Conservation (phyloP, 257 asterid species). For the Euphrasia confusa region DNA sequence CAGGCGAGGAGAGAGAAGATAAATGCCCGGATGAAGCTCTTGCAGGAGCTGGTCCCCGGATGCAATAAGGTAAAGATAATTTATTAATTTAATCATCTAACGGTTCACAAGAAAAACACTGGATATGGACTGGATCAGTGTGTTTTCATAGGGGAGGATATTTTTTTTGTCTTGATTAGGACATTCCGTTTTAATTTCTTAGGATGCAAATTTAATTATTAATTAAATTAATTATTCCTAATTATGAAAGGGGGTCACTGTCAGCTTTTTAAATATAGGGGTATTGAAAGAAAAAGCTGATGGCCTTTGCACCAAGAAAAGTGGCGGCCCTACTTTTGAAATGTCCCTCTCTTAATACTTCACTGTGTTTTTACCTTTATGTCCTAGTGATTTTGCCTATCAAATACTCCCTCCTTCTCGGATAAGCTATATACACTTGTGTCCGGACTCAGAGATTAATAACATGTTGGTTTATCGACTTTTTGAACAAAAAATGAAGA, state of each 20-base stretch:
- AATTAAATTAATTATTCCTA: constrained; percentile 16
- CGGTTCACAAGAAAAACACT: too few species aligned
- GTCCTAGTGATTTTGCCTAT: constrained; percentile 25
- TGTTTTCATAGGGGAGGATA: not conserved
- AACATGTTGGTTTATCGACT: too few species aligned
- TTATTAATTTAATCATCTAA: too few species aligned
- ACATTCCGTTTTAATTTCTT: too few species aligned
- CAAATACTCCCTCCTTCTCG: not conserved
- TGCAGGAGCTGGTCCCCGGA: constrained; percentile 99
- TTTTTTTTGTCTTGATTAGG: constrained; percentile 15
- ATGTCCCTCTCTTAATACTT: constrained; percentile 42
- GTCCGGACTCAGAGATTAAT: too few species aligned
- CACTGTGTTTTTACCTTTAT: constrained; percentile 33
- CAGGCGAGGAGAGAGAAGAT: constrained; percentile 99
- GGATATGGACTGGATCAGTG: too few species aligned
- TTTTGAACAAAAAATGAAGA: too few species aligned
- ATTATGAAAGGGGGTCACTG: constrained; percentile 29
- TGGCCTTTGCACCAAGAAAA: constrained; percentile 51
- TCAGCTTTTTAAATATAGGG: constrained; percentile 38
- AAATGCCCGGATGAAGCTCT: constrained; percentile 88
- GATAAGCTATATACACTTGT: too few species aligned
- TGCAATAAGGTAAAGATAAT: constrained; percentile 69
- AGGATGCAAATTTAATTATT: too few species aligned
- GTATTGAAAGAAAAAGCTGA: constrained; percentile 32
- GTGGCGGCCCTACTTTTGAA: constrained; percentile 40